Evolutionary conservation across 805 yeast genomes (phyloP), one percentile per base, ranked within the genome.

Genomic region (Candida saitoana): DNA sequence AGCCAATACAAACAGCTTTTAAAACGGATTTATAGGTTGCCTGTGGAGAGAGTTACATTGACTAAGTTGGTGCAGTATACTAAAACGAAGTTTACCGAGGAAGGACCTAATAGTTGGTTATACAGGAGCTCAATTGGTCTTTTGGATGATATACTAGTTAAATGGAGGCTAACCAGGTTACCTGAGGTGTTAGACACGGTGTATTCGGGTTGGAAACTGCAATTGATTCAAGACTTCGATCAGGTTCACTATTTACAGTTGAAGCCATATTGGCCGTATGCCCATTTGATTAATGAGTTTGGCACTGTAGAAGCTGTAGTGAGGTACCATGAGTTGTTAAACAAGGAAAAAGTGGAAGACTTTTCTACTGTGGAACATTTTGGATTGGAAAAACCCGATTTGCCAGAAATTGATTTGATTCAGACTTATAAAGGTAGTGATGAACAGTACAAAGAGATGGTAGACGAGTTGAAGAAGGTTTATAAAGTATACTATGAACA

Each of bases 211-310:
- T 36, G 38, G 38, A 22, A 22, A 16, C 20, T 12, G n/a, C 22
- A 14, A 6, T 59, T 66, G 62, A 36, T 55, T 12, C 19, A 34
- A 2, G 48, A 49, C 6, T 60, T 67, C 45, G 35, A 41, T 3
- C 43, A 48, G 8, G 40, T 49, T 25, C 51, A 52, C 18, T 58
- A 60, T 39, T 35, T 48, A 18, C 41, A 53, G 5, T 45, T 67
- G 31, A 55, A 57, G 20, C 31, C 40, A 1, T 31, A 43, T 3
- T 68, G 68, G 68, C 74, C 74, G 4, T 62, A 54, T 37, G 59
- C 56, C 4, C 72, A 69, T 43, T 40, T 64, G 18, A 49, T 65
- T 3, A 43, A 56, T 12, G 68, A 62, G 34, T 12, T 36, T 15
- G 38, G 31, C 18, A 25, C 15, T 36, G 12, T 18, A 50, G 55